Evolutionary conservation across 768 basidiomycete species (phyloP), one percentile per base, ranked within the genome.

Genomic region (Tricholoma matsutake): DNA sequence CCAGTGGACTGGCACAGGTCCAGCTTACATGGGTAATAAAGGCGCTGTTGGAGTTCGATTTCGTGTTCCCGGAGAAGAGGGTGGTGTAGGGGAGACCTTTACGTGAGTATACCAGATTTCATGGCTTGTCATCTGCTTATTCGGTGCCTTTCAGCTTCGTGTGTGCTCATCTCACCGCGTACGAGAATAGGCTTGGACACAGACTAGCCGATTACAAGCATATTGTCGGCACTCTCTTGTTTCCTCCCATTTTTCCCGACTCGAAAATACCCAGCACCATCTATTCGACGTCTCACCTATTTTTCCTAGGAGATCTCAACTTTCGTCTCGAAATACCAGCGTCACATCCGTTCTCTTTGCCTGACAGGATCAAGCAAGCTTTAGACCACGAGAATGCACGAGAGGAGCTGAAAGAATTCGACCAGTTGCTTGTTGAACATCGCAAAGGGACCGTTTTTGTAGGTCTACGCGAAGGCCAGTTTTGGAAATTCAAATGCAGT

Each of bases 261-360:
- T 73, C 80, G 0, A 67, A 66, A 28, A 60, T 64, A 10, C 75
- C 78, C 5, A 84, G 86, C 53, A 89, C 86, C 10, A 83, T 98
- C 51, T 94, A 91, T 76, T 79, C 86, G 47, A 90, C 94, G 0
- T 92, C 93, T 11, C 93, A 98, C 72, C 80, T 97, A 1, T 97
- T 98, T 80, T 81, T 97, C 71, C 81, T 97, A 34, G 96, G 96
- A 6, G 96, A 98, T 74, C 83, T 97, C 63, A 98, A 98, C 74
- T 97, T 95, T 73, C 86, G 95, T 14, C 73, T 98, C 14, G 78
- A 81, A n/a, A 66, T 89, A 14, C 87, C 91, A 0, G 63, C 80
- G 49, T 74, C 80, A 22, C 82, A 87, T 68, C 75, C 83, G 25
- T 76, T 86, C 22, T 73, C 72, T 28, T 67, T 68, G 22, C 64